phyloP scores from a whole-genome alignment of 192 early-diverging fungal species.

The Funneliformis mosseae region DNA sequence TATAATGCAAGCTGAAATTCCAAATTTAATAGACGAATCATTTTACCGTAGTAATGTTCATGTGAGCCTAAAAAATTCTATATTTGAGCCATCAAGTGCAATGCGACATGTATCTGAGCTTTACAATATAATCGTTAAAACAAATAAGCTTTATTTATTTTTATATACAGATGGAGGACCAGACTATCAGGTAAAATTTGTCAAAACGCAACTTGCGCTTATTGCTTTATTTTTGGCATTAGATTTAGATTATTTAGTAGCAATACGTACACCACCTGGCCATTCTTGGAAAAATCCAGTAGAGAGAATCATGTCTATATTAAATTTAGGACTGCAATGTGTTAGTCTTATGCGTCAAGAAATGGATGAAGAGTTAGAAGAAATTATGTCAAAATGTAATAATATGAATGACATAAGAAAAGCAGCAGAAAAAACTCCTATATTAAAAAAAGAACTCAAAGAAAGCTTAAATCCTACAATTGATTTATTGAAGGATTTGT shows the following conservation, averaged over 20 bases:
- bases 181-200: not conserved
- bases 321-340: conserved; percentile 3
- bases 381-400: not conserved
- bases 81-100: too few species aligned
- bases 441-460: not conserved
- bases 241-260: not conserved
- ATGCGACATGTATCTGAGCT: too few species aligned
- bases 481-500: not conserved
- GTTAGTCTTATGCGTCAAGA: not conserved
- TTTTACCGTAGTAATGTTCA: too few species aligned
- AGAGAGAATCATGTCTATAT: not conserved
- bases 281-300: not conserved
- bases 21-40: too few species aligned
- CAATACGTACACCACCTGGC: not conserved
- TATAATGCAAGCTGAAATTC: too few species aligned
- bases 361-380: not conserved
- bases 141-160: not conserved
- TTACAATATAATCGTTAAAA: not conserved
- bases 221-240: not conserved
- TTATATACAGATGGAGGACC: not conserved
- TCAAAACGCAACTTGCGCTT: not conserved
- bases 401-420: not conserved
- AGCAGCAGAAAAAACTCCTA: not conserved
- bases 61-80: too few species aligned
- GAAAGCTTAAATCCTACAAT: not conserved